Evolutionary conservation across 2,329 filamentous ascomycete genomes (phyloP).

Genomic region (Pseudogymnoascus pannorum): DNA sequence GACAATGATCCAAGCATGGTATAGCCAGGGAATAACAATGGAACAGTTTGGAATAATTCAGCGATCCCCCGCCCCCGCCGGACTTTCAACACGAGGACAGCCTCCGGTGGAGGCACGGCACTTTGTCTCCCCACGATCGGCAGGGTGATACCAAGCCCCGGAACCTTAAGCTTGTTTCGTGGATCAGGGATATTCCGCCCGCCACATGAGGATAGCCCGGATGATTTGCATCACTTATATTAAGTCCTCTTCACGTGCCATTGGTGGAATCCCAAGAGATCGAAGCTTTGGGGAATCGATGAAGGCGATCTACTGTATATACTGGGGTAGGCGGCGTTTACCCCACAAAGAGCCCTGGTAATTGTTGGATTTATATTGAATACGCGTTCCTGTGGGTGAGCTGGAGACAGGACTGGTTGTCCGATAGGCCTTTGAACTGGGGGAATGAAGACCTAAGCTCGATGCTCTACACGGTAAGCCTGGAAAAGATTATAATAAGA

Average conservation of each 20-base stretch:
- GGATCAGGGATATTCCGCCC: background rate
- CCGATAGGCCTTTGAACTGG: background rate
- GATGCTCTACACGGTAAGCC: background rate
- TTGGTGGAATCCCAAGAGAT: background rate
- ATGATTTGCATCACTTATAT: background rate
- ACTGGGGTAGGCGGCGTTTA: background rate
- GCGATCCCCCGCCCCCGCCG: background rate
- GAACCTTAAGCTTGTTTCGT: slow-evolving; percentile 2
- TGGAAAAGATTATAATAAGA: background rate
- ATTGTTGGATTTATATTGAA: background rate
- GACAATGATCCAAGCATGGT: background rate
- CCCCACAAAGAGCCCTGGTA: background rate
- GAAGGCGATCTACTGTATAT: background rate
- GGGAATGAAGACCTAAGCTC: background rate
- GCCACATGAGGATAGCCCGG: background rate
- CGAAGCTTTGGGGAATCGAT: background rate
- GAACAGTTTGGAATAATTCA: background rate
- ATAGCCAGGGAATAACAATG: background rate
- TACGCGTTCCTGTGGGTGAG: background rate
- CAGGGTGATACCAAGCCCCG: background rate
- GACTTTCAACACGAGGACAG: background rate
- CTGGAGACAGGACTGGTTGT: background rate
- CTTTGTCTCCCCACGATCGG: background rate
- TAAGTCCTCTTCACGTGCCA: background rate
- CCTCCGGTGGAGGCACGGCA: background rate